A percentile compares a stretch with the other conserved stretches of the same genome.
These are phyloP conservation scores for Puccinia triticina DNA, from an alignment of 1,284 basidiomycete genomes.

Conservation along the genomic window DNA sequence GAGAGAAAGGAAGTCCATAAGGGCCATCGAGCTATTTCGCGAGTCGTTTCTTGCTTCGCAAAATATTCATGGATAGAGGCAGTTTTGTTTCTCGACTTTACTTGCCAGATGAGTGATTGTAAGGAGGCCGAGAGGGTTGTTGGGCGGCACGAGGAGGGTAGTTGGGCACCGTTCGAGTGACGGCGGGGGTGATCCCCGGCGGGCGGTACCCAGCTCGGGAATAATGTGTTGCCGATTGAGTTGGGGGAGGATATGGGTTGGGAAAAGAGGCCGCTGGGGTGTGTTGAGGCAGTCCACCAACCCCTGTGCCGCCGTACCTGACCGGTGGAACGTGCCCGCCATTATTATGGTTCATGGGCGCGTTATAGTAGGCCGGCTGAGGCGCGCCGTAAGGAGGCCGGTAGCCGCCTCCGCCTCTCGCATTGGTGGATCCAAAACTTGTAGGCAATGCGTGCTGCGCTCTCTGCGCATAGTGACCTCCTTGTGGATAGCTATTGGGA, in stretches of 20 bases:
- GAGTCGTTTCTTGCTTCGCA: too few relatives aligned
- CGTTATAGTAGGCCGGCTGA: constrained; percentile 1
- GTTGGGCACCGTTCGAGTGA: constrained; percentile 19
- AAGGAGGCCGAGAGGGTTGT: neutral
- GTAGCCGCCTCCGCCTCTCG: constrained; percentile 12
- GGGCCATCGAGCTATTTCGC: too few relatives aligned
- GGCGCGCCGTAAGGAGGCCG: neutral
- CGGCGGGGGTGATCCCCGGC: constrained; percentile 21
- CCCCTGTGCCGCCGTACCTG: constrained; percentile 45
- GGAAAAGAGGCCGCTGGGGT: neutral
- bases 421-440: neutral
- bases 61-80: too few relatives aligned
- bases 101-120: neutral
- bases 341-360: neutral
- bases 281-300: constrained; percentile 30
- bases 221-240: neutral
- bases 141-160: neutral
- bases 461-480: neutral
- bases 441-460: neutral
- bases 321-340: neutral
- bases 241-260: neutral
- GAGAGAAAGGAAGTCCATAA: too few relatives aligned
- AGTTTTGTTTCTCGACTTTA: neutral
- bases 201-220: constrained; percentile 26
- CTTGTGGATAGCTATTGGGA: neutral